These are phyloP conservation scores for Chalaropsis thielavioides DNA, from an alignment of 2,329 filamentous ascomycete genomes.

Conservation along the genomic window DNA sequence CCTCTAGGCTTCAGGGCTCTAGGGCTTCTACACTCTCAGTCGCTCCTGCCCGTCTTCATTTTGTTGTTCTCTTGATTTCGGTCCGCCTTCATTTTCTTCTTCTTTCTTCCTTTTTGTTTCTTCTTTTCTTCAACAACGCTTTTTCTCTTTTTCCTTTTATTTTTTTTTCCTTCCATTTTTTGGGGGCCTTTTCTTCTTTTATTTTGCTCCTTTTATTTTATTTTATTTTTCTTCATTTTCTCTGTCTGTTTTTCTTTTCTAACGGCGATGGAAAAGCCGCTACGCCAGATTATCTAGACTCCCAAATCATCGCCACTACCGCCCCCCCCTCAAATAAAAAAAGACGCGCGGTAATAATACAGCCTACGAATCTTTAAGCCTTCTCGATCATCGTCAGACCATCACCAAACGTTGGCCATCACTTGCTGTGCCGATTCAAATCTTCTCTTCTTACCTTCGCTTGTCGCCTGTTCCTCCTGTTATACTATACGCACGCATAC, in stretches of 20 bases:
- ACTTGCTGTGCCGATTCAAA: no score
- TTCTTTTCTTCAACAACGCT: conserved; percentile 14
- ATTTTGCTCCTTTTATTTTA: conserved; percentile 2
- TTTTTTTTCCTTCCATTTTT: background rate
- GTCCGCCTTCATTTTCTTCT: conserved; percentile 17
- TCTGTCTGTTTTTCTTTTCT: conserved; percentile 11
- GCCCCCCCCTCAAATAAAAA: background rate
- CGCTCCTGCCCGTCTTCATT: no score
- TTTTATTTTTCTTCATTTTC: background rate
- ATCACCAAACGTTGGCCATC: background rate
- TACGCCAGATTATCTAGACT: background rate
- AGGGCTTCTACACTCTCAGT: no score
- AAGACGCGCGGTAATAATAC: conserved; percentile 4
- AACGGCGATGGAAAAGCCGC: background rate
- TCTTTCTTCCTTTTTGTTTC: conserved; percentile 16
- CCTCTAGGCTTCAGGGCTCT: background rate
- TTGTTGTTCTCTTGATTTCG: background rate
- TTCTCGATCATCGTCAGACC: no score
- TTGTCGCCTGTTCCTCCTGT: conserved; percentile 7
- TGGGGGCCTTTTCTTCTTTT: conserved; percentile 2
- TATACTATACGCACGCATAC: background rate
- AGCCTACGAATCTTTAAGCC: background rate
- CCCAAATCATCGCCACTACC: conserved; percentile 1
- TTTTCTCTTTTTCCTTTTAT: conserved; percentile 11
- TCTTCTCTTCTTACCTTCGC: background rate